Evolutionary conservation across 2,329 filamentous ascomycete genomes (phyloP), one percentile per base, ranked within the genome.

Genomic region (Neobulgaria alba): DNA sequence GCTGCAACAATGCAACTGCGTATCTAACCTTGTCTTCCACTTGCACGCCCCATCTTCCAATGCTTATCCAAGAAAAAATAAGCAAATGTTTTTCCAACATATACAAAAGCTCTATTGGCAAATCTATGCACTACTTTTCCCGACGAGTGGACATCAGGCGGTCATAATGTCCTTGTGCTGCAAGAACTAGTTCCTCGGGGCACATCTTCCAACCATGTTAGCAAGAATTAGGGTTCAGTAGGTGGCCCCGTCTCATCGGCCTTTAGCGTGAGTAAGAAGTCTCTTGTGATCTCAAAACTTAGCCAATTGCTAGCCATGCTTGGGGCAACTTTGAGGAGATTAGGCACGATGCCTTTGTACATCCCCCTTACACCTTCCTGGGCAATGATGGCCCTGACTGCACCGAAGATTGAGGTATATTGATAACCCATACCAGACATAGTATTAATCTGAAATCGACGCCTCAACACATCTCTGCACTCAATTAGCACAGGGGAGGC

Each of bases 301-400:
- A 96, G 75, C 90, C 92, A 98, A 63, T 86, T 95, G 54, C 88
- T 93, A 12, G 92, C 92, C 90, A 98, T 98, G 61, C 89, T 96
- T 3, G 92, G 92, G 5, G 92, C 90, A 12, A 98, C 92, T 65
- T 98, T 98, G 46, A 98, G 75, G 16, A 98, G 70, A 57, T 98
- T 98, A 0, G 92, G 92, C 12, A 89, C 78, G 52, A 98, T 90
- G 41, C 92, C 92, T 63, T 96, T 98, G 71, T 96, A 98, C 32
- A 98, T 67, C 37, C 92, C 92, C 45, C 72, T 72, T 39, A 90
- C 29, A 20, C 92, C 92, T 66, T 98, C 92, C 54, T 94, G 79
- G 34, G 74, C 65, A 40, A 95, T 63, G 55, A 98, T 98, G 37
- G 85, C 77, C 38, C 69, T 75, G 48, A 98, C 68, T 3, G 92